Evolutionary conservation across 257 asterid genomes (phyloP), one percentile per base, ranked within the genome.

Genomic region (Solanum verrucosum): DNA sequence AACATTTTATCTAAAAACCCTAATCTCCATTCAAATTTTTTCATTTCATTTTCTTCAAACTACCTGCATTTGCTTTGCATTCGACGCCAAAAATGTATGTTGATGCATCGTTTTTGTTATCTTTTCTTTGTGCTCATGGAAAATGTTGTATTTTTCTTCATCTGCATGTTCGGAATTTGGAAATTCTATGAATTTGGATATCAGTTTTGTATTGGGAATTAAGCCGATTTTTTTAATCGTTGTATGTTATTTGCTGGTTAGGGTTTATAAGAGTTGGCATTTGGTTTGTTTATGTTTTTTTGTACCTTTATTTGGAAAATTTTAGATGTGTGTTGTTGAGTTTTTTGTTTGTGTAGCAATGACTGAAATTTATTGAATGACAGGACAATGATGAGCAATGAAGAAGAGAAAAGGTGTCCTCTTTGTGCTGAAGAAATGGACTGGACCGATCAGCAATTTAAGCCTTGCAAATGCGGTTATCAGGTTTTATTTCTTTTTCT

Each of bases 371-470:
- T n/a, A 40, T 40, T 40, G 35, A 14, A n/a, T 40, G 84, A 38
- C 60, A 93, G 92, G 92, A 93, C 92, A 91, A 95, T 72, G 92
- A 94, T 91, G 98, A 94, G 93, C 91, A 93, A 90, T 90, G 98
- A 95, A 93, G 99, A 93, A 91, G 98, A 95, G 96, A 96, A 94
- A 92, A 94, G 94, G 91, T 95, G 99, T 87, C 99, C 98, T 31
- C 98, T 96, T 56, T 96, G 99, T 33, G 98, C 98, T 2, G 98
- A 97, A 92, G 99, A 95, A 89, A 95, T 95, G 99, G 99, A 97
- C 91, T 95, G 98, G 98, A 97, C 99, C 14, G 99, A 97, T 90
- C 98, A 92, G 92, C 99, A 95, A 90, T 96, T 97, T 91, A 95
- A 88, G 92, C 98, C 99, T 74, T 97, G 98, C 91, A 90, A 95